A percentile compares a stretch with the other conserved stretches of the same genome.
Conservation (phyloP, 2,329 filamentous ascomycete species). For the Setomelanomma holmii region DNA sequence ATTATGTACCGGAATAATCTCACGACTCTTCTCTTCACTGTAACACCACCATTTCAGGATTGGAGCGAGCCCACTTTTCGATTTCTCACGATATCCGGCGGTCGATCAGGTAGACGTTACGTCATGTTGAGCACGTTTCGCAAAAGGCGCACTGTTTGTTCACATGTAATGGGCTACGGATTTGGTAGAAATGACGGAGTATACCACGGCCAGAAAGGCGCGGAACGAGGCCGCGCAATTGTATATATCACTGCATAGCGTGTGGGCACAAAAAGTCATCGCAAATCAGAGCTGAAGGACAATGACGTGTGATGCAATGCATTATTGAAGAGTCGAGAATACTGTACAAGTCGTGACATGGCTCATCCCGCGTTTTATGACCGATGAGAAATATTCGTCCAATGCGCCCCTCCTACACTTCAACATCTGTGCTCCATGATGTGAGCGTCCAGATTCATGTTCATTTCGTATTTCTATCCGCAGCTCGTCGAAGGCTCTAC, state of each 20-base stretch:
- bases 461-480: neutral
- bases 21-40: conserved; percentile 49
- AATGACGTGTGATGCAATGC: conserved; percentile 22
- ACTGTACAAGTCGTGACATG: conserved; percentile 33
- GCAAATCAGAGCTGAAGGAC: neutral
- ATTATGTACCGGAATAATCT: conserved; percentile 43
- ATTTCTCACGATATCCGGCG: conserved; percentile 29
- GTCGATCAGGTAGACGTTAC: conserved; percentile 33
- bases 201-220: conserved; percentile 18
- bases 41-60: conserved; percentile 48
- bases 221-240: conserved; percentile 27
- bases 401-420: conserved; percentile 20
- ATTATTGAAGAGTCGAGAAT: conserved; percentile 38
- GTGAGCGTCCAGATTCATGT: neutral
- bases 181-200: conserved; percentile 24
- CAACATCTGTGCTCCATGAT: too few relatives aligned
- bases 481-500: too few relatives aligned
- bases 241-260: conserved; percentile 45
- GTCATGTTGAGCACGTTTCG: conserved; percentile 18
- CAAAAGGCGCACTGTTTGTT: conserved; percentile 32
- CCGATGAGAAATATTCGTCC: conserved; percentile 5
- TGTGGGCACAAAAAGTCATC: conserved; percentile 21
- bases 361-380: conserved; percentile 3
- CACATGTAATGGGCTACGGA: conserved; percentile 27
- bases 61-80: conserved; percentile 32